Conservation (phyloP, 2,329 filamentous ascomycete genomes). For the Kalaharituber pfeilii region DNA sequence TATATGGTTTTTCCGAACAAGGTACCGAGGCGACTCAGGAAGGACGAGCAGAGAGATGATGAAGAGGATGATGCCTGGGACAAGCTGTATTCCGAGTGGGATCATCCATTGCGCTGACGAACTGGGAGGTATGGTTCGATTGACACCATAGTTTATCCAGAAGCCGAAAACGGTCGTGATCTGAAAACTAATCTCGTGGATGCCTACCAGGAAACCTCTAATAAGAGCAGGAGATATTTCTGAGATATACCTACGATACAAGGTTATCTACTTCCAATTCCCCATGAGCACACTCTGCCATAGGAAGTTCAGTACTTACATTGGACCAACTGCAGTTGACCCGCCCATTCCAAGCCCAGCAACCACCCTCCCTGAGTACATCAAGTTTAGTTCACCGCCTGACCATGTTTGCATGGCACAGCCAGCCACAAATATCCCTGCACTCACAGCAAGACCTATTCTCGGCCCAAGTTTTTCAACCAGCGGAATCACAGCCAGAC, state of each 20-base stretch:
- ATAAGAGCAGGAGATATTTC: constrained; percentile 15
- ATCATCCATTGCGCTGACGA: no score
- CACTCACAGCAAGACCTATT: background rate
- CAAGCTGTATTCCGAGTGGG: background rate
- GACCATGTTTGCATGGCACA: background rate
- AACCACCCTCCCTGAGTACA: constrained; percentile 22
- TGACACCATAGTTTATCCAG: constrained; percentile 21
- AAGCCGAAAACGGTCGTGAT: constrained; percentile 18
- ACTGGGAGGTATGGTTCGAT: no score
- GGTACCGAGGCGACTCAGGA: background rate
- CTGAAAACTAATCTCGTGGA: constrained; percentile 23
- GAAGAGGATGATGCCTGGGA: background rate
- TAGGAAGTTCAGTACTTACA: constrained; percentile 17
- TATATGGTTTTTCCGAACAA: background rate
- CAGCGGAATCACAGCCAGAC: background rate
- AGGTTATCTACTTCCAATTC: no score
- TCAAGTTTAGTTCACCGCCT: constrained; percentile 14
- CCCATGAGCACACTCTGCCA: no score
- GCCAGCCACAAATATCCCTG: background rate
- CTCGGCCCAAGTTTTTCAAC: background rate
- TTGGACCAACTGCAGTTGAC: constrained; percentile 19
- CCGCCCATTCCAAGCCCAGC: constrained; percentile 21
- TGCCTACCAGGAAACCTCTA: constrained; percentile 20
- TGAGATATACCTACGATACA: background rate
- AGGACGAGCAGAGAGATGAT: background rate